These are phyloP conservation scores for Infundibulicybe gibba DNA, from an alignment of 768 basidiomycete species.

Conservation along the genomic window DNA sequence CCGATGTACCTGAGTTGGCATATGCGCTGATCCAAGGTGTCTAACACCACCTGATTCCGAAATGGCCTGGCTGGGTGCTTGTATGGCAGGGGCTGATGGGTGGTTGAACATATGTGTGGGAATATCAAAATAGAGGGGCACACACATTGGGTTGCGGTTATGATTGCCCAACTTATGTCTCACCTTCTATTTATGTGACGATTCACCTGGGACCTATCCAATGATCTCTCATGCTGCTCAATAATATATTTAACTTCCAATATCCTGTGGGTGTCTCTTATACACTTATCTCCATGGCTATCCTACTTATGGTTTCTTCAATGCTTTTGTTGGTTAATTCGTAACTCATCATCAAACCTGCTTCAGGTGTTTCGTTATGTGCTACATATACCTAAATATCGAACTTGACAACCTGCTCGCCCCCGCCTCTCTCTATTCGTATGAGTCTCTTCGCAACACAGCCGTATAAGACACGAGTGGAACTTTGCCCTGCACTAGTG, in stretches of 20 bases:
- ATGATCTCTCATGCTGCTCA: no score
- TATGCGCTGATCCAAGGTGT: slow-evolving; percentile 86
- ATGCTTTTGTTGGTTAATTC: no score
- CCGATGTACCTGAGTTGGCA: slow-evolving; percentile 50
- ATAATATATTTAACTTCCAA: neutral
- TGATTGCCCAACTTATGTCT: neutral
- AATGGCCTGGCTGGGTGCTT: slow-evolving; percentile 92
- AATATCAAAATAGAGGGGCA: slow-evolving; percentile 26
- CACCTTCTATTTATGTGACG: neutral
- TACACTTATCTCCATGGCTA: no score
- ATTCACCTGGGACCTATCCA: no score
- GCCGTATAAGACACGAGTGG: slow-evolving; percentile 64
- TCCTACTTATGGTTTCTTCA: no score
- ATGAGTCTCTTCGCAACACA: slow-evolving; percentile 81
- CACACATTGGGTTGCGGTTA: neutral
- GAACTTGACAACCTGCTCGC: slow-evolving; percentile 76
- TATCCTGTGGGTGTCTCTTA: neutral
- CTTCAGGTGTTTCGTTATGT: no score
- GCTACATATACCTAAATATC: slow-evolving; percentile 34
- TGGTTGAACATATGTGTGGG: slow-evolving; percentile 92
- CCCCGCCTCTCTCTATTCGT: slow-evolving; percentile 70
- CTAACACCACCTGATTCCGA: slow-evolving; percentile 81
- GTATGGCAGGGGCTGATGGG: slow-evolving; percentile 90
- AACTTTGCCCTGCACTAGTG: slow-evolving; percentile 34
- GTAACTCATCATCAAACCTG: no score